phyloP scores from a whole-genome alignment of 2,329 filamentous ascomycete species.

The Mollisia scopiformis region DNA sequence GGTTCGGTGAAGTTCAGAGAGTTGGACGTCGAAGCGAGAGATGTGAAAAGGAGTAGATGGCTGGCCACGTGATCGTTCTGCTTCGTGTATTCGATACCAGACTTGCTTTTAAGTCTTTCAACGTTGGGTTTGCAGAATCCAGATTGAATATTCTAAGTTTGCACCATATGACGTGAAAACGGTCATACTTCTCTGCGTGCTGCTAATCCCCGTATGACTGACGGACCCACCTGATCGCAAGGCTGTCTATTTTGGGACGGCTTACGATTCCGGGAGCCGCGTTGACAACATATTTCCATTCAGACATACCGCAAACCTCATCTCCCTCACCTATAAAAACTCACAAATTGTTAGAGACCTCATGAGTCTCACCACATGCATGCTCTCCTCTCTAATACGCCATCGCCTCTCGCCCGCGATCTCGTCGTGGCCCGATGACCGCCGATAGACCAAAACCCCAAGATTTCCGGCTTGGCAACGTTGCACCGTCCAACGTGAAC shows the following conservation, averaged over 20 bases:
- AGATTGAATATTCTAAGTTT: neutral
- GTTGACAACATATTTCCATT: neutral
- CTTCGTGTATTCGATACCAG: too few species aligned
- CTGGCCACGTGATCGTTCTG: too few species aligned
- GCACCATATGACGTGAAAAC: neutral
- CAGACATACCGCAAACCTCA: constrained; percentile 12
- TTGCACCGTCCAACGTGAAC: constrained; percentile 23
- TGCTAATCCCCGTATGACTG: neutral
- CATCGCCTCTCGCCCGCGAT: constrained; percentile 20
- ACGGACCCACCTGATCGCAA: neutral
- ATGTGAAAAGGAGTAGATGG: too few species aligned
- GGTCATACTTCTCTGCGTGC: neutral
- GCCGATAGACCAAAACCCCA: constrained; percentile 13
- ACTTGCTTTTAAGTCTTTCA: neutral
- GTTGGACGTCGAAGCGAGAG: too few species aligned
- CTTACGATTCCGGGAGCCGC: neutral
- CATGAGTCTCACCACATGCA: constrained; percentile 23
- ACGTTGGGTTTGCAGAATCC: neutral
- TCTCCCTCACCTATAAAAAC: neutral
- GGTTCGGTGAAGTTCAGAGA: neutral
- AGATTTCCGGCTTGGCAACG: constrained; percentile 21
- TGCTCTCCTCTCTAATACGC: constrained; percentile 11
- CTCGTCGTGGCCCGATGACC: constrained; percentile 27
- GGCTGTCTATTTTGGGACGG: neutral
- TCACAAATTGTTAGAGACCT: neutral